Percentiles rank a stretch among this genome's conserved stretches.
Conservation (phyloP, 768 basidiomycete species). For the Phylloporus sp. region DNA sequence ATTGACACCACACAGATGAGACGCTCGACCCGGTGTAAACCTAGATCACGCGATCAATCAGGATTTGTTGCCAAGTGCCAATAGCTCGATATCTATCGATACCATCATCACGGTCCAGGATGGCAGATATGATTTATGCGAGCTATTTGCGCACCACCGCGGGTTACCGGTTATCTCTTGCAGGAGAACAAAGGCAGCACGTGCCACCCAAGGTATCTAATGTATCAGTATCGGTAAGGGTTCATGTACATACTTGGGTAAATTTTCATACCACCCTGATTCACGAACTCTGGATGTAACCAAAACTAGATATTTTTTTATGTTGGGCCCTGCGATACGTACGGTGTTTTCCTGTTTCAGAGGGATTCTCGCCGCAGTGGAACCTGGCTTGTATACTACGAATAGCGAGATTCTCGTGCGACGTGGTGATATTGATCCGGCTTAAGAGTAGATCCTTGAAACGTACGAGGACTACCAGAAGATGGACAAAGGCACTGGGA, state of each 20-base stretch:
- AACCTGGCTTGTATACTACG: neutral
- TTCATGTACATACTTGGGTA: neutral
- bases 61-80: neutral
- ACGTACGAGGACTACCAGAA: neutral
- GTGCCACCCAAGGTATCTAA: neutral
- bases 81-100: too few species aligned
- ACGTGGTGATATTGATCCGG: neutral
- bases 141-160: neutral
- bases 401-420: neutral
- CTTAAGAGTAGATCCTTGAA: neutral
- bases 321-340: neutral
- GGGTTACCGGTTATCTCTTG: too few species aligned
- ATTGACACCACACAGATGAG: neutral
- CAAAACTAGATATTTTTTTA: neutral
- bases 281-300: constrained; percentile 5
- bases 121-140: neutral
- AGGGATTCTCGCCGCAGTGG: neutral
- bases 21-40: neutral
- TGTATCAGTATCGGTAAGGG: neutral
- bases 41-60: neutral
- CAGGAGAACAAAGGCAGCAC: neutral
- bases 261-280: neutral
- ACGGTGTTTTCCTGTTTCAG: neutral
- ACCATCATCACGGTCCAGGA: neutral
- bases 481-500: neutral